Percentiles rank a stretch among this genome's conserved stretches.
phyloP scores from a whole-genome alignment of 1,139 yeast genomes.

The Pichia sp. region DNA sequence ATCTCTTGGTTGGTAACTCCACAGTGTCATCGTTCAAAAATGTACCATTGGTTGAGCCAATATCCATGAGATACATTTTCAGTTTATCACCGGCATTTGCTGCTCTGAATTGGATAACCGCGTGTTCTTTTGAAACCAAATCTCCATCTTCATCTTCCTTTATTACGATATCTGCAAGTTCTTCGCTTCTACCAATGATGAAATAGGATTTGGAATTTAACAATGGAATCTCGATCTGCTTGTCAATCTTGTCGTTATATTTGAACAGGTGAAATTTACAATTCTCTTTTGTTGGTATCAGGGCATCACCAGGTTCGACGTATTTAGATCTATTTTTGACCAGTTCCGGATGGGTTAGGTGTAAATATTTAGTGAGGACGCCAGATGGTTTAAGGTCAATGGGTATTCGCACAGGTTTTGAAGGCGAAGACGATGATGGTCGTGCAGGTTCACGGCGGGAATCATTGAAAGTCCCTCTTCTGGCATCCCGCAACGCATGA shows the following conservation, averaged over 20 bases:
- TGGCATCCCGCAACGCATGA: no score
- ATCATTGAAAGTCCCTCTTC: no score
- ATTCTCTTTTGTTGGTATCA: conserved; percentile 9
- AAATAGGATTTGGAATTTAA: conserved; percentile 18
- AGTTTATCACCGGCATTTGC: conserved; percentile 1
- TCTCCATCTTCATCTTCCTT: conserved; percentile 26
- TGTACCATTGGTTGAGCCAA: conserved; percentile 49
- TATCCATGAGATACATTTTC: conserved; percentile 37
- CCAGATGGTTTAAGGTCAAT: conserved; percentile 22
- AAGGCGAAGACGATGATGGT: no score
- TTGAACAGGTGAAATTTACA: conserved; percentile 14
- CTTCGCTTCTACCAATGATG: conserved; percentile 39
- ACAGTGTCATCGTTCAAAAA: conserved; percentile 34
- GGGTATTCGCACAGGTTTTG: conserved; percentile 3
- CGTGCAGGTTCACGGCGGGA: no score
- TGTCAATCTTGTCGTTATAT: conserved; percentile 7
- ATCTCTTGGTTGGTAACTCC: conserved; percentile 36
- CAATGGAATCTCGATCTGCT: conserved; percentile 14
- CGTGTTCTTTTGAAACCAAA: conserved; percentile 45
- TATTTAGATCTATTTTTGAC: background rate
- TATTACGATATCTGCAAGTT: conserved; percentile 36
- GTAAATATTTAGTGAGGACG: conserved; percentile 10
- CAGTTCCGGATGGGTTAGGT: background rate
- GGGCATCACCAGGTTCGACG: conserved; percentile 10
- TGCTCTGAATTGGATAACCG: conserved; percentile 42